Conservation (phyloP, 2,329 filamentous ascomycete species). For the Parafenestella ontariensis region DNA sequence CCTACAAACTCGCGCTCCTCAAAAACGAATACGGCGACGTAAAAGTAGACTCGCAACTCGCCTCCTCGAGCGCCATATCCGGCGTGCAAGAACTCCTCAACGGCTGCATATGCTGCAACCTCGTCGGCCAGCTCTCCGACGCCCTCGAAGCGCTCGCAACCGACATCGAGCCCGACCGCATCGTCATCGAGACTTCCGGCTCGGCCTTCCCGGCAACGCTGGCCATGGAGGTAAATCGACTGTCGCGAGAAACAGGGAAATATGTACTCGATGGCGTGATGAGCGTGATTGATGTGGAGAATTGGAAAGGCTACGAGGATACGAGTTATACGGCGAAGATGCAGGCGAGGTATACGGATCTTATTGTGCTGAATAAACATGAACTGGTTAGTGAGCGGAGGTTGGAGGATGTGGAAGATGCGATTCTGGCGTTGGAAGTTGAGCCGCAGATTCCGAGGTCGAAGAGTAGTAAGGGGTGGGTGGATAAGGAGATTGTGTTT, state of each 20-base stretch:
- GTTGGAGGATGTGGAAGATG: conserved; percentile 79
- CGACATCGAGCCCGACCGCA: conserved; percentile 73
- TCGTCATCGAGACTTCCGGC: conserved; percentile 92
- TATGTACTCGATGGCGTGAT: conserved; percentile 88
- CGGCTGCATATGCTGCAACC: conserved; percentile 98
- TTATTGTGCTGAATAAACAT: conserved; percentile 95
- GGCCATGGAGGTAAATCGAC: conserved; percentile 86
- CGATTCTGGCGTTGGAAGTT: conserved; percentile 80
- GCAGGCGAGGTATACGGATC: conserved; percentile 87
- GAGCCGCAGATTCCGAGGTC: conserved; percentile 77
- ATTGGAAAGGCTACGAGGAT: conserved; percentile 92
- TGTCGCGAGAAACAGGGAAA: conserved; percentile 71
- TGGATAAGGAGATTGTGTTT: conserved; percentile 80
- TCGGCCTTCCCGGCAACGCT: conserved; percentile 83
- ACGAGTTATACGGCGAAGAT: conserved; percentile 87
- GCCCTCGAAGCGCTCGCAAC: conserved; percentile 77
- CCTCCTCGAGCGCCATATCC: conserved; percentile 79
- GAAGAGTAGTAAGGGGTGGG: conserved; percentile 81
- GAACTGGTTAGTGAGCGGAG: conserved; percentile 75
- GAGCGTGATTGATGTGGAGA: conserved; percentile 91
- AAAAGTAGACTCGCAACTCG: conserved; percentile 91
- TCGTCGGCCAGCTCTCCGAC: conserved; percentile 86
- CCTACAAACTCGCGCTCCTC: conserved; percentile 90
- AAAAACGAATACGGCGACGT: conserved; percentile 99
- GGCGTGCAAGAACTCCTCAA: conserved; percentile 93